Conservation (phyloP, 495 filamentous ascomycete species). For the Massariosphaeria phaeospora region DNA sequence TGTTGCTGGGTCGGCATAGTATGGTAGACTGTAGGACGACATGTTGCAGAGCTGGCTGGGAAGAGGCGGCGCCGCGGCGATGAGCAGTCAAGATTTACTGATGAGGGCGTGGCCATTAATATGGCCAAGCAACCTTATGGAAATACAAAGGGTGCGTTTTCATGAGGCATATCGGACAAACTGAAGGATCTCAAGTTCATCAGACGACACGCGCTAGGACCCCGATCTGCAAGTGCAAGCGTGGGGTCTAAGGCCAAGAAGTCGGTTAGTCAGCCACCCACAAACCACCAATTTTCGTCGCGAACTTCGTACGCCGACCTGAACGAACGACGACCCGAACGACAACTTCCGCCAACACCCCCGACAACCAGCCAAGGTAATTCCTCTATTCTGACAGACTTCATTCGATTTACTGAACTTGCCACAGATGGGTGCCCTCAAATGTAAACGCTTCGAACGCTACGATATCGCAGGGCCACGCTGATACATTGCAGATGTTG, state of each 20-base stretch:
- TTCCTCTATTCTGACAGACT: neutral
- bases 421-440: conserved; percentile 41
- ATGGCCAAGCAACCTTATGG: too few species aligned
- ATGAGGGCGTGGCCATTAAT: too few species aligned
- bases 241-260: conserved; percentile 8
- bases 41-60: conserved; percentile 8
- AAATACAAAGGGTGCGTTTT: too few species aligned
- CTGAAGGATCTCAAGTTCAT: neutral
- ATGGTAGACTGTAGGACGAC: conserved; percentile 12
- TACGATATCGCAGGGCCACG: neutral
- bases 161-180: neutral
- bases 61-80: too few species aligned
- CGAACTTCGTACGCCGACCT: conserved; percentile 44
- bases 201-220: neutral
- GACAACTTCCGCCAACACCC: conserved; percentile 45
- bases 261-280: conserved; percentile 19
- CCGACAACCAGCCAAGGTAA: conserved; percentile 40
- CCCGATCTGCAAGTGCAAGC: neutral
- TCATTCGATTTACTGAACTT: conserved; percentile 26
- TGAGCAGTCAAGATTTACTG: too few species aligned
- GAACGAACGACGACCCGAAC: conserved; percentile 41
- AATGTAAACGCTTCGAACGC: conserved; percentile 14
- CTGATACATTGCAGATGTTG: conserved; percentile 57
- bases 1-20: conserved; percentile 11
- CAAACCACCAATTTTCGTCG: conserved; percentile 36